phyloP scores from a whole-genome alignment of 1,284 basidiomycete genomes.

The Phaffia rhodozyma region DNA sequence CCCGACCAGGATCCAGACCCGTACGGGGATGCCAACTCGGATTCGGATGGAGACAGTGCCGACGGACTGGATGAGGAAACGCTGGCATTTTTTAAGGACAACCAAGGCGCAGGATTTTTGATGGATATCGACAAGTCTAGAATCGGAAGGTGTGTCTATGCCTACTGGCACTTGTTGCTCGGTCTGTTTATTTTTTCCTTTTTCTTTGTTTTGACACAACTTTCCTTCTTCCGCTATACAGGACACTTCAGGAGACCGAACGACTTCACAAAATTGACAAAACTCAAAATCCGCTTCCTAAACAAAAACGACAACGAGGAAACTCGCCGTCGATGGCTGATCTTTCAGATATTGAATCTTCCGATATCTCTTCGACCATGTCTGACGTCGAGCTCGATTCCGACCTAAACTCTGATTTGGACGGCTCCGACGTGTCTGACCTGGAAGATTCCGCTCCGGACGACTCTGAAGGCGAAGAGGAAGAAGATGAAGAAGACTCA shows the following conservation, averaged over 20 bases:
- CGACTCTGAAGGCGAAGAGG: conserved; percentile 4
- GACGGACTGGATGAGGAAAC: conserved; percentile 8
- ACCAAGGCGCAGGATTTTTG: conserved; percentile 10
- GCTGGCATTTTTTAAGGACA: conserved; percentile 13
- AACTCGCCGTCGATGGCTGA: conserved; percentile 22
- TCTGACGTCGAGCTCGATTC: conserved; percentile 25
- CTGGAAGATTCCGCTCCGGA: background rate
- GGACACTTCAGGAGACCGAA: conserved; percentile 32
- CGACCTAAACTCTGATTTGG: conserved; percentile 1
- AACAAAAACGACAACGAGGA: conserved; percentile 24
- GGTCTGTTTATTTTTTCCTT: background rate
- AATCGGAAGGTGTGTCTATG: conserved; percentile 8
- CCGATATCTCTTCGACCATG: conserved; percentile 4
- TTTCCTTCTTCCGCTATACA: background rate
- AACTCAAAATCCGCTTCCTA: conserved; percentile 28
- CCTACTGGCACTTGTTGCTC: background rate
- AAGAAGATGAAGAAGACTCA: conserved; percentile 22
- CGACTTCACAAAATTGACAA: conserved; percentile 33
- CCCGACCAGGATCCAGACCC: conserved; percentile 9
- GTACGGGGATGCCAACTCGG: background rate
- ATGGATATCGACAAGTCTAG: conserved; percentile 10
- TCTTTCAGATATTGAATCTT: conserved; percentile 27
- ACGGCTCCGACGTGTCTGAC: background rate
- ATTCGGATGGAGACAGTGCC: background rate
- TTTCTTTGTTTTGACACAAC: background rate